Evolutionary conservation across 805 yeast genomes (phyloP).

Genomic region (Candida broadrunensis): DNA sequence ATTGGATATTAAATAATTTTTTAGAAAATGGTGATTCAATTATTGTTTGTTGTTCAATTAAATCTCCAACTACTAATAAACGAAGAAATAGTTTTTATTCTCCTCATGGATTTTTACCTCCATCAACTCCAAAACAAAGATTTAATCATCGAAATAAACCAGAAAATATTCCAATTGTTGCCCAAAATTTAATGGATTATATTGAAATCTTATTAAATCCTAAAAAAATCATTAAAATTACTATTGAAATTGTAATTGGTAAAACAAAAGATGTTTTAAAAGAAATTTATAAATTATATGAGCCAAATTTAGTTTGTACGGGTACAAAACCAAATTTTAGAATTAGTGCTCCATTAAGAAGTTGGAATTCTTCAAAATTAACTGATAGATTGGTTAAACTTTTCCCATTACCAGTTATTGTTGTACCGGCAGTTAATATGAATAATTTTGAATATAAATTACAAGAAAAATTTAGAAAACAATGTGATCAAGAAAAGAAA

Average conservation of each 20-base stretch:
- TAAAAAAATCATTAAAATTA: constrained; percentile 44
- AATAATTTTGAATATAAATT: constrained; percentile 46
- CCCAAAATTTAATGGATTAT: constrained; percentile 53
- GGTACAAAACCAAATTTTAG: constrained; percentile 49
- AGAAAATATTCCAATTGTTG: constrained; percentile 42
- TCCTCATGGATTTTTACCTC: constrained; percentile 12
- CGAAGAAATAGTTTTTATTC: constrained; percentile 8
- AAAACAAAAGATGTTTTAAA: constrained; percentile 52
- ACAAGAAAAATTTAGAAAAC: constrained; percentile 26
- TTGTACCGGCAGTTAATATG: constrained; percentile 62
- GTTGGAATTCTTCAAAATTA: constrained; percentile 61
- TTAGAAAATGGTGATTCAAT: constrained; percentile 66
- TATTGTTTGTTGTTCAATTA: constrained; percentile 56
- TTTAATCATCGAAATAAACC: constrained; percentile 42
- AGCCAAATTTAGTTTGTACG: constrained; percentile 55
- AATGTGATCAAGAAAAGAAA: background rate
- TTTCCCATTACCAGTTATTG: constrained; percentile 63
- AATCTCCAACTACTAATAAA: constrained; percentile 10
- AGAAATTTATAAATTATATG: constrained; percentile 59
- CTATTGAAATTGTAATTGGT: constrained; percentile 62
- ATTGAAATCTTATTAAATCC: constrained; percentile 46
- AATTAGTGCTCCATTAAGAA: constrained; percentile 48
- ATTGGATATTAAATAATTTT: constrained; percentile 57
- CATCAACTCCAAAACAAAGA: constrained; percentile 27
- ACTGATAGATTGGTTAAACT: constrained; percentile 64